phyloP scores from a whole-genome alignment of 108 stramenopile species.

The Nitzschia putrida region DNA sequence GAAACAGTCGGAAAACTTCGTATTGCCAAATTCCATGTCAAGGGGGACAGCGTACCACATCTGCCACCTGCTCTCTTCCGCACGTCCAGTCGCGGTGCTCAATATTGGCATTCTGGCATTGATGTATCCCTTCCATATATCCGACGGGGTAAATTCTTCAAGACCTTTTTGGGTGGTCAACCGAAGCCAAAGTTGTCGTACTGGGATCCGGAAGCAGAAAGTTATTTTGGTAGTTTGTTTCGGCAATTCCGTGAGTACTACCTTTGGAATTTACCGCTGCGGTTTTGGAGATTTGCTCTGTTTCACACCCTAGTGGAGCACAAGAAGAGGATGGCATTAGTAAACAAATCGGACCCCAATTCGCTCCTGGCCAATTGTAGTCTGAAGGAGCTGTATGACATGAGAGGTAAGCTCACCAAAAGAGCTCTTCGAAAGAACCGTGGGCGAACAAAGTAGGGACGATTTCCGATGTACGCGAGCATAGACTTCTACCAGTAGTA shows the following conservation, averaged over 20 bases:
- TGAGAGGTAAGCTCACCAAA: constrained; percentile 8
- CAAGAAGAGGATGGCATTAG: constrained; percentile 14
- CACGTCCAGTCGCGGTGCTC: constrained; percentile 41
- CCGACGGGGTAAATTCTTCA: constrained; percentile 34
- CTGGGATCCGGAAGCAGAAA: constrained; percentile 42
- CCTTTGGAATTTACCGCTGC: constrained; percentile 48
- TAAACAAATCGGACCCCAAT: constrained; percentile 17
- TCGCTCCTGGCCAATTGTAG: constrained; percentile 13
- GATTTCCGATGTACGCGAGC: no score
- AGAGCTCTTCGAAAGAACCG: not conserved
- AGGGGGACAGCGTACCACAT: constrained; percentile 41
- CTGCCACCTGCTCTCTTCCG: constrained; percentile 43
- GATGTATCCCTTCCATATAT: constrained; percentile 55
- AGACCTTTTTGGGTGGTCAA: constrained; percentile 49
- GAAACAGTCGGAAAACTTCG: constrained; percentile 57
- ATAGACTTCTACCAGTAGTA: no score
- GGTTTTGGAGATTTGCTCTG: constrained; percentile 15
- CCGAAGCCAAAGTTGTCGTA: constrained; percentile 50
- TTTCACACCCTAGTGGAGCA: constrained; percentile 14
- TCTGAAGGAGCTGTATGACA: constrained; percentile 18
- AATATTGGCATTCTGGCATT: constrained; percentile 53
- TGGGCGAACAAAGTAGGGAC: not conserved
- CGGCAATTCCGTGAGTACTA: constrained; percentile 32
- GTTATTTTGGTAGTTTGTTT: constrained; percentile 46
- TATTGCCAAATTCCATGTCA: constrained; percentile 49